phyloP scores from a whole-genome alignment of 352 stramenopile species.

The Aphanomyces euteiches region DNA sequence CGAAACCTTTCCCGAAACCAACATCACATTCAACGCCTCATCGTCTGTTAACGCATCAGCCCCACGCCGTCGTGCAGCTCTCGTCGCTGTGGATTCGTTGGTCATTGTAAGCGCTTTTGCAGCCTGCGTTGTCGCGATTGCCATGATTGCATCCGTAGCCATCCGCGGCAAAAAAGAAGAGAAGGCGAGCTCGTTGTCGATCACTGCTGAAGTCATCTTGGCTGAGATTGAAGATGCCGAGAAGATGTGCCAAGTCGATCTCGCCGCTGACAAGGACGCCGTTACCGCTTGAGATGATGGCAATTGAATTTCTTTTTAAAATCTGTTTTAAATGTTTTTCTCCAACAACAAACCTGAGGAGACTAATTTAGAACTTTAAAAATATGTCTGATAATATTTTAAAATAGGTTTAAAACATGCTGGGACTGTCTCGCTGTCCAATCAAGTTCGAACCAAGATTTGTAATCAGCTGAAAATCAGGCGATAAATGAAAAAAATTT shows the following conservation, averaged over 20 bases:
- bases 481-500: no score
- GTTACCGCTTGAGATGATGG: neutral
- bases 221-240: constrained; percentile 27
- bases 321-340: no score
- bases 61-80: neutral
- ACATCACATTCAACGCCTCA: neutral
- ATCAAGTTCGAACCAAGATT: no score
- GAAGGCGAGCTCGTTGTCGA: neutral
- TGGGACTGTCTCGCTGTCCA: no score
- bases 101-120: neutral
- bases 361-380: no score
- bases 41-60: neutral
- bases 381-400: no score
- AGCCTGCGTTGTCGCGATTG: neutral
- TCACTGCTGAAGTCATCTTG: constrained; percentile 19
- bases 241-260: constrained; percentile 13
- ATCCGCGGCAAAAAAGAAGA: neutral
- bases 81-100: neutral
- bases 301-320: no score
- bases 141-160: constrained; percentile 9
- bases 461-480: no score
- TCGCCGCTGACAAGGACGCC: neutral
- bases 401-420: no score
- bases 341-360: no score
- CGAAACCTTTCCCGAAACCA: neutral